A percentile compares a stretch with the other conserved stretches of the same genome.
Evolutionary conservation across 805 yeast genomes (phyloP).

Genomic region (Suhomyces emberorum): DNA sequence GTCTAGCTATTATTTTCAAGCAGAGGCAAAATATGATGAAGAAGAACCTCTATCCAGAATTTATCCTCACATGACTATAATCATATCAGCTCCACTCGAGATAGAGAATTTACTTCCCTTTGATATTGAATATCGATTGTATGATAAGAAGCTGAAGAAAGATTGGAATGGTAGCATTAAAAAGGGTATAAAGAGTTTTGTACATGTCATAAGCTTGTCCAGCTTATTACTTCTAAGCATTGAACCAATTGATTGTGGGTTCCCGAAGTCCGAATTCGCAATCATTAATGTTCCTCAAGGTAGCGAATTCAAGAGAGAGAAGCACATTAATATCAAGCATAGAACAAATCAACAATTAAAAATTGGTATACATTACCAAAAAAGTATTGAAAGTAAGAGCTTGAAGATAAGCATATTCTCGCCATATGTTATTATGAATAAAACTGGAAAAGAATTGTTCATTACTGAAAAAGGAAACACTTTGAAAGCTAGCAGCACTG

Average conservation of each 20-base stretch:
- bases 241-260: conserved; percentile 60
- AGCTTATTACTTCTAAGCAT: conserved; percentile 71
- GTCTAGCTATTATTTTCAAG: conserved; percentile 64
- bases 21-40: conserved; percentile 59
- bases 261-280: conserved; percentile 66
- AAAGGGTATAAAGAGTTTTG: conserved; percentile 64
- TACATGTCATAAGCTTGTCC: conserved; percentile 76
- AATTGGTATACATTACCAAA: conserved; percentile 61
- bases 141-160: conserved; percentile 66
- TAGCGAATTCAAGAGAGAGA: conserved; percentile 57
- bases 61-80: conserved; percentile 80
- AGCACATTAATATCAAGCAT: conserved; percentile 47
- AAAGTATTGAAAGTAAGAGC: conserved; percentile 52
- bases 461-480: conserved; percentile 59
- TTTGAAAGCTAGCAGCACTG: conserved; percentile 44
- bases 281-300: conserved; percentile 59
- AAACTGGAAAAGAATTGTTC: conserved; percentile 65
- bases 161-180: conserved; percentile 63
- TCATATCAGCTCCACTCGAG: conserved; percentile 80
- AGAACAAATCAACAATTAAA: conserved; percentile 66
- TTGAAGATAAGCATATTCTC: conserved; percentile 68
- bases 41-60: conserved; percentile 69
- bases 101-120: conserved; percentile 83
- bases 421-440: conserved; percentile 80
- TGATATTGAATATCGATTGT: conserved; percentile 70